Percentiles rank a stretch among this genome's conserved stretches.
phyloP scores from a whole-genome alignment of 73 alveolate species.

The Paramecium tetraurelia region DNA sequence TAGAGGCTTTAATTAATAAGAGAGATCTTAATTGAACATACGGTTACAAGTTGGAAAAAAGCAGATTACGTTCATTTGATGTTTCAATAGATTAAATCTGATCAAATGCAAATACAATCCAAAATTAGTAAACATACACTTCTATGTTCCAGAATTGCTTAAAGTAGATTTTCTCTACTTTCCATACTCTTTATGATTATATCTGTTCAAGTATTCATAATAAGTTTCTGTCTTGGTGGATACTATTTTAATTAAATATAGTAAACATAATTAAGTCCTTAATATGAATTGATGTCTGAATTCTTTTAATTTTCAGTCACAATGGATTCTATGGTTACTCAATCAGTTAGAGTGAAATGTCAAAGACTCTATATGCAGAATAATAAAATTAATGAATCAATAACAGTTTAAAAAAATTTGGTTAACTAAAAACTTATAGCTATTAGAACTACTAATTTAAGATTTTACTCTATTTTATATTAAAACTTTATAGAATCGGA shows the following conservation, averaged over 20 bases:
- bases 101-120: neutral
- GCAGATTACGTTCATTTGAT: conserved; percentile 12
- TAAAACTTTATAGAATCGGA: neutral
- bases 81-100: neutral
- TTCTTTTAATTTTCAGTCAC: neutral
- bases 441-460: neutral
- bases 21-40: neutral
- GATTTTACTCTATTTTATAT: neutral
- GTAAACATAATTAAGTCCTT: neutral
- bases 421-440: neutral
- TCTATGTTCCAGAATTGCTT: neutral
- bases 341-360: neutral
- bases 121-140: neutral
- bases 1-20: neutral
- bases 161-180: neutral
- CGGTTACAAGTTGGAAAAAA: neutral
- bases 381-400: neutral
- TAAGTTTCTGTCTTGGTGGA: neutral
- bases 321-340: neutral
- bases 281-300: neutral
- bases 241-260: neutral
- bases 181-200: neutral
- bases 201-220: neutral
- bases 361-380: neutral
- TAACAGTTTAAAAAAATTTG: neutral